phyloP scores from a whole-genome alignment of 2,329 filamentous ascomycete genomes.

The Xylariaceae sp. region DNA sequence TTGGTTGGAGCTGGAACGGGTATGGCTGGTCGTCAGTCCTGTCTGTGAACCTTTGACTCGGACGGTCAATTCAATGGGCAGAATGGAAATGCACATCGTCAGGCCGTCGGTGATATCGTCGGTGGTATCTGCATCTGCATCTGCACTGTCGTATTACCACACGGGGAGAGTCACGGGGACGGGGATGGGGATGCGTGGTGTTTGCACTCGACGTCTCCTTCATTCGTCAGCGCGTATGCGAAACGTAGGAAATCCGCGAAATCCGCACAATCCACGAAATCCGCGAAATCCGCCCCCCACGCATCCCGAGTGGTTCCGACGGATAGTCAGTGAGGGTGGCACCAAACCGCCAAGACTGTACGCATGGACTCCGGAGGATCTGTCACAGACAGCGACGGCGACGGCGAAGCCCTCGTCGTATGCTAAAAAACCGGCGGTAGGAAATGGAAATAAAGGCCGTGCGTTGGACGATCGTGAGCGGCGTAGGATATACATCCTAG shows the following conservation, averaged over 20 bases:
- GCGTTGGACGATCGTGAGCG: conserved; percentile 4
- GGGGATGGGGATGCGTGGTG: neutral
- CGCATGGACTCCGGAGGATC: conserved; percentile 28
- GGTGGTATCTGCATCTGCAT: too few species aligned
- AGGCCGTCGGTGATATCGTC: neutral
- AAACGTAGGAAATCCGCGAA: neutral
- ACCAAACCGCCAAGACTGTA: conserved; percentile 24
- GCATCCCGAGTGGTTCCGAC: conserved; percentile 22
- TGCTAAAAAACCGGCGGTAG: too few species aligned
- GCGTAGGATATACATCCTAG: conserved; percentile 68
- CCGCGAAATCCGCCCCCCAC: neutral
- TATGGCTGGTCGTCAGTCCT: neutral
- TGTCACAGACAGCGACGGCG: conserved; percentile 3
- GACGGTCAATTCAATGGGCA: neutral
- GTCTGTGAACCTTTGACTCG: neutral
- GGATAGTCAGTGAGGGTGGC: conserved; percentile 18
- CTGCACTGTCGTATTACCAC: too few species aligned
- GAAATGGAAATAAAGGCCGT: neutral
- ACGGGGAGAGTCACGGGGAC: too few species aligned
- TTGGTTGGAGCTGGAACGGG: neutral
- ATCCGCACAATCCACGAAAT: neutral
- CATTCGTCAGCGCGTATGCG: conserved; percentile 3
- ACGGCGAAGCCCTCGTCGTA: too few species aligned
- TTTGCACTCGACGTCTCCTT: neutral
- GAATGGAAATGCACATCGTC: neutral